phyloP scores from a whole-genome alignment of 257 asterid genomes.

The Solanum raphanifolium region DNA sequence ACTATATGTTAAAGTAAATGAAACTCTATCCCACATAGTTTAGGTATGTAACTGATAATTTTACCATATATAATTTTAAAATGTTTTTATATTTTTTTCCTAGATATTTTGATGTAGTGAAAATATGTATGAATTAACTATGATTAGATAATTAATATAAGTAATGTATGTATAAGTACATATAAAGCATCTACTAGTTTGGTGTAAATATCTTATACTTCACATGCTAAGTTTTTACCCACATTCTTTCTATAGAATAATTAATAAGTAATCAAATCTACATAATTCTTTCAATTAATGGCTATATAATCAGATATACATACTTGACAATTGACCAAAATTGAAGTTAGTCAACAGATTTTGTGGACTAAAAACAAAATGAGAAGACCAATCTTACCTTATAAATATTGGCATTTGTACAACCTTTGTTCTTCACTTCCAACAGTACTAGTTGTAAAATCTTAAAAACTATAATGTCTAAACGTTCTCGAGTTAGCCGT shows the following conservation, averaged over 20 bases:
- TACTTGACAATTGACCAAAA: no score
- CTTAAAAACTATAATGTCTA: background rate
- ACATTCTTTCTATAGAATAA: no score
- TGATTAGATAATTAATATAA: no score
- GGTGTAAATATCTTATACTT: no score
- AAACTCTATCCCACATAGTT: background rate
- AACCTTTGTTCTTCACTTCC: background rate
- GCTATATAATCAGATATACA: background rate
- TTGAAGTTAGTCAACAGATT: background rate
- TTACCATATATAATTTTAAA: no score
- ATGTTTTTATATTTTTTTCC: no score
- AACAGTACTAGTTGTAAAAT: background rate
- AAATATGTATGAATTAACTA: no score
- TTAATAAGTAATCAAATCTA: no score
- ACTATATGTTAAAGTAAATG: background rate
- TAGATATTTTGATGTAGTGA: no score
- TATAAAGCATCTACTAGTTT: no score
- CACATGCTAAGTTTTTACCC: background rate
- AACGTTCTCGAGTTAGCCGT: background rate
- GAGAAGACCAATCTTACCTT: background rate
- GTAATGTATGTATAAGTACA: no score
- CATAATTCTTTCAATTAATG: background rate
- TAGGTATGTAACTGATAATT: no score
- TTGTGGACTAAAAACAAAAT: background rate
- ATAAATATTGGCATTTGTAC: background rate